Base-by-base conservation (phyloP, 2,329 filamentous ascomycete species). In the Hymenoscyphus repandus region DNA sequence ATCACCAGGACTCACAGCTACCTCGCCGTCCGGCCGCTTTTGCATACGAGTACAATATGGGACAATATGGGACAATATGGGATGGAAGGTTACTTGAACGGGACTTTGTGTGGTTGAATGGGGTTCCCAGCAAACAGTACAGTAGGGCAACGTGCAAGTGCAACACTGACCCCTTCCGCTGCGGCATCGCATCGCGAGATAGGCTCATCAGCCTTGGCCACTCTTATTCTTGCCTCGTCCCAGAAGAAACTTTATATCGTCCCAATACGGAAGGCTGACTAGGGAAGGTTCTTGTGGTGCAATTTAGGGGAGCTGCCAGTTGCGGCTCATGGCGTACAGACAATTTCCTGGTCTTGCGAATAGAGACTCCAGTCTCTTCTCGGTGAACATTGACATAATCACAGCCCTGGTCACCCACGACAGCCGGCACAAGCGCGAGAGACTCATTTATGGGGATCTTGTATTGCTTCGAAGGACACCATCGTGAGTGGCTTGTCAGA, bases 261-360 rank as follows among this genome's bases (percentile, higher is more conserved):
- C 50, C 49, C 36, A 33, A 46, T 56, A 13, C 36, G 46, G 59
- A 36, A 50, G 20, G 54, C 38, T 55, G 30, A 61, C 56, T 59
- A 57, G 59, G 39, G 54, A 50, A 52, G 40, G 22, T 33, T 47
- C 45, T 44, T 49, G 38, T 42, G 47, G 47, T 56, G 54, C 49
- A 62, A 62, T 63, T 55, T 63, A 53, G 18, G 30, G 36, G 33
- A 34, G 13, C 36, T 53, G 45, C 47, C 48, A 52, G 38, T 58
- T 52, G 55, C 51, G 54, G 57, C 57, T 52, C 50, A 58, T 53
- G 56, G 56, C 54, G 54, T 58, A 44, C 50, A 56, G 55, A 55
- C 53, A 58, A 58, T 59, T 47, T 60, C 53, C 50, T 52, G 47
- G 36, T 51, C 51, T 50, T 48, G 55, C 53, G 50, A 58, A 59